phyloP scores from a whole-genome alignment of 371 early-diverging fungal species.

The Saksenaea oblongispora region DNA sequence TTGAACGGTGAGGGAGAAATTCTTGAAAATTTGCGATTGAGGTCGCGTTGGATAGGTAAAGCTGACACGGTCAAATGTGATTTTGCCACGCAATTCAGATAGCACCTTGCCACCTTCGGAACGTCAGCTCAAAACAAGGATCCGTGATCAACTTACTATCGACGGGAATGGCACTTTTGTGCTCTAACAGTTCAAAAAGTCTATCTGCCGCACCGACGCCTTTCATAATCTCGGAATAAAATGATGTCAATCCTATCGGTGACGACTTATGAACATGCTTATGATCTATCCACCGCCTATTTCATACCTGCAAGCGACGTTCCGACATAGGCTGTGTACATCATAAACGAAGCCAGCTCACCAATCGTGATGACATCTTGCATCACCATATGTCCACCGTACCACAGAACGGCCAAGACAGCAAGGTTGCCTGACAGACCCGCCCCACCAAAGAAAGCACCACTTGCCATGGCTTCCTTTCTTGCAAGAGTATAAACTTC shows the following conservation, averaged over 20 bases:
- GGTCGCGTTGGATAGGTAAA: conserved; percentile 77
- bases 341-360: conserved; percentile 78
- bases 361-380: conserved; percentile 72
- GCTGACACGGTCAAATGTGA: conserved; percentile 65
- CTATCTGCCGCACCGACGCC: conserved; percentile 79
- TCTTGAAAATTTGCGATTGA: conserved; percentile 60
- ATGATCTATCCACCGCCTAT: neutral
- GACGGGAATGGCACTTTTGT: conserved; percentile 51
- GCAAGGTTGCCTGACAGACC: conserved; percentile 79
- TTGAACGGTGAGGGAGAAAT: conserved; percentile 64
- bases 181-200: conserved; percentile 69
- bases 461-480: conserved; percentile 73
- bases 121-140: neutral
- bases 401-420: conserved; percentile 74
- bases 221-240: conserved; percentile 84
- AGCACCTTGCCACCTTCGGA: conserved; percentile 42
- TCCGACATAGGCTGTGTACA: conserved; percentile 85
- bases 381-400: conserved; percentile 77
- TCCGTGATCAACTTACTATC: conserved; percentile 22
- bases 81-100: conserved; percentile 47
- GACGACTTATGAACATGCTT: too few relatives aligned
- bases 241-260: conserved; percentile 62
- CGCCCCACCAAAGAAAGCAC: conserved; percentile 75
- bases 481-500: conserved; percentile 64
- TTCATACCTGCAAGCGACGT: conserved; percentile 58